Base-by-base conservation (phyloP, 2,329 filamentous ascomycete genomes). In the Penicillium palitans region DNA sequence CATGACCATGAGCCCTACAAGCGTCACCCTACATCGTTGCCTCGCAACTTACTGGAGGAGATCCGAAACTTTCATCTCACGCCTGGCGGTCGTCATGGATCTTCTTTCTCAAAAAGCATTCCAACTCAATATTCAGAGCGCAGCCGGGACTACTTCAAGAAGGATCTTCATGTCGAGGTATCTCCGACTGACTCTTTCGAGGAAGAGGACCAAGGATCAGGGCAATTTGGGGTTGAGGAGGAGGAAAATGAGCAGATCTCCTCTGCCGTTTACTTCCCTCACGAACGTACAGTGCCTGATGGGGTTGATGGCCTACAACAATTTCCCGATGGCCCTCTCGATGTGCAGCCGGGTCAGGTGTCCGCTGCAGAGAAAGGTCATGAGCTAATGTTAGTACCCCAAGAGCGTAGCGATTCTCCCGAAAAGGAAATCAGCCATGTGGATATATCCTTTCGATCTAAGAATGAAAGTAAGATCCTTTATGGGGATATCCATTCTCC, bases 211-310 rank as follows among this genome's bases (percentile, higher is more conserved):
- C 62, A 56, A 31, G 63, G 59, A 27, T 66, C 66, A 8, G 62
- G 63, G 10, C 70, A 68, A 24, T 75, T 76, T 27, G 82, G 82
- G 35, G 81, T 83, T 48, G 81, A 84, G n/a, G 83, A 85, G 35
- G 85, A 84, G 6, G 84, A 86, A 58, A 78, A 79, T 55, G 85
- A 88, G 68, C 84, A 86, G 60, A 88, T 88, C 40, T 85, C 84
- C 0, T 87, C 84, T 29, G 85, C 85, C 13, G 76, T 86, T 35
- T 88, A 88, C 69, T 87, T 84, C 62, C 85, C 85, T 25, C 85
- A 88, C 73, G 81, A 85, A 63, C 81, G 83, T 24, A 63, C 70
- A 13, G 65, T 72, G 6, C 64, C 70, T 9, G 72, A 73, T 54
- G 70, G 67, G 31, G 65, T 68, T 49, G 67, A 71, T 51, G 60